Conservation (phyloP, 331 rosid species). For the Phaseolus coccineus region DNA sequence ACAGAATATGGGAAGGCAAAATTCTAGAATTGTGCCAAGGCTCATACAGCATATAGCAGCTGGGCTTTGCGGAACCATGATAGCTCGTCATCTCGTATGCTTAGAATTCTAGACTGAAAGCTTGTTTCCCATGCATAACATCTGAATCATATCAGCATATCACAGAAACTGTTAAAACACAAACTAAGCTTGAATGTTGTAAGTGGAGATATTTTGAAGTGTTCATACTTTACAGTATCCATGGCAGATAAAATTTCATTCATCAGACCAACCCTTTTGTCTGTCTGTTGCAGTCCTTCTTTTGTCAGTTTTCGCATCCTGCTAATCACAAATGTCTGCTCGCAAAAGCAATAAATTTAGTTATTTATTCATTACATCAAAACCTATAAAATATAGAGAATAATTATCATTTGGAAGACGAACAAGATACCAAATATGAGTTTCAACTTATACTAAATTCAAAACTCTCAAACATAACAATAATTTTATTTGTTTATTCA, state of each 20-base stretch:
- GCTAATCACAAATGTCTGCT: conserved; percentile 67
- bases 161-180: conserved; percentile 26
- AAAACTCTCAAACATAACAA: background rate
- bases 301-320: conserved; percentile 77
- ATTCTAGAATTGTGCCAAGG: conserved; percentile 38
- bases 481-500: conserved; percentile 5
- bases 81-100: conserved; percentile 69
- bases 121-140: conserved; percentile 95
- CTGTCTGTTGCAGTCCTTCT: conserved; percentile 80
- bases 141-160: conserved; percentile 60
- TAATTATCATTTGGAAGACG: background rate
- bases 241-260: conserved; percentile 87
- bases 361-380: conserved; percentile 18
- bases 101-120: conserved; percentile 73
- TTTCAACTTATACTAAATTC: conserved; percentile 11
- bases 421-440: background rate
- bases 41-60: conserved; percentile 73
- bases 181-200: background rate
- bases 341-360: conserved; percentile 5
- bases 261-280: conserved; percentile 89
- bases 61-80: conserved; percentile 78
- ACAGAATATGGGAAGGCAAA: background rate
- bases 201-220: background rate
- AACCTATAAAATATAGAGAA: conserved; percentile 8
- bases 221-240: conserved; percentile 88